phyloP scores from a whole-genome alignment of 176 grass and related monocot genomes.

The Musa acuminata region DNA sequence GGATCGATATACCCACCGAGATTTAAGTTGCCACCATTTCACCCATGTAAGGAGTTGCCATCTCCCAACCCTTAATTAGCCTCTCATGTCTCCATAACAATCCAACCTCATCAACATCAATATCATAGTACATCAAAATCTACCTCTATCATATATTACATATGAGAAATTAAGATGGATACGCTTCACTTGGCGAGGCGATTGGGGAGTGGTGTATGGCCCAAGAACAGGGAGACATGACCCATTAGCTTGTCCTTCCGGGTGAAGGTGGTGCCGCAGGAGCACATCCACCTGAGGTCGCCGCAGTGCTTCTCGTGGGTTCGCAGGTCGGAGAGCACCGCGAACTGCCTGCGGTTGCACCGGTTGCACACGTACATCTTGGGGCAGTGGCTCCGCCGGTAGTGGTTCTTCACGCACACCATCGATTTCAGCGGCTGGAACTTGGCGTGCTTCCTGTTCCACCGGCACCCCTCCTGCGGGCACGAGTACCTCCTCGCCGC shows the following conservation, averaged over 20 bases:
- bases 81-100: no score
- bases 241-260: conserved; percentile 92
- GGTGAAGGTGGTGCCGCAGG: conserved; percentile 80
- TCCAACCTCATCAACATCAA: no score
- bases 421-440: conserved; percentile 89
- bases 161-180: no score
- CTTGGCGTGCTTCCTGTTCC: conserved; percentile 72
- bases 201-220: conserved; percentile 39
- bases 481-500: conserved; percentile 56
- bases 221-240: conserved; percentile 53
- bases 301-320: conserved; percentile 98
- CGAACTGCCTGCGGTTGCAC: conserved; percentile 83
- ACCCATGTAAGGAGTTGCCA: no score
- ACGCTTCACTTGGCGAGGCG: neutral
- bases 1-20: no score
- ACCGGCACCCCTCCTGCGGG: conserved; percentile 74
- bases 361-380: conserved; percentile 98
- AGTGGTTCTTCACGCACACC: conserved; percentile 91
- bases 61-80: no score
- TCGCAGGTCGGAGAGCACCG: conserved; percentile 82
- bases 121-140: no score
- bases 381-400: conserved; percentile 92
- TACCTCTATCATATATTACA: no score
- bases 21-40: no score
- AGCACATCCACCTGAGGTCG: conserved; percentile 77